These are phyloP conservation scores for Climacium dendroides DNA, from an alignment of 225 moss, liverwort and hornwort genomes.

Conservation along the genomic window DNA sequence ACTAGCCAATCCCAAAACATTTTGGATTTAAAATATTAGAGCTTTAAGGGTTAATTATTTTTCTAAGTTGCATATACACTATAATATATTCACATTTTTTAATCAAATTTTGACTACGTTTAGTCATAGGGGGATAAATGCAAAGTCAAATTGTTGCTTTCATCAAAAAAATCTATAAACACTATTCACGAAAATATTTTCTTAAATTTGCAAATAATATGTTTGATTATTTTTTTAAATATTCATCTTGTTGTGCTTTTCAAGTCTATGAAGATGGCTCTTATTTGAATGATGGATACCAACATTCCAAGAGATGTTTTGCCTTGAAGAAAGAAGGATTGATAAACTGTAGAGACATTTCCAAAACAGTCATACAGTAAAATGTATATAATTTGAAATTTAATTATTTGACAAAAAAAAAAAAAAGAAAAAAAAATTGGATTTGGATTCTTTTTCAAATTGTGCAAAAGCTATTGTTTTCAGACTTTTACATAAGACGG, in stretches of 20 bases:
- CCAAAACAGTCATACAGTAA: neutral
- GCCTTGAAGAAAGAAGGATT: no score
- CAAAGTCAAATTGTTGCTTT: neutral
- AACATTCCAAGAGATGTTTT: neutral
- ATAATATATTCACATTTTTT: neutral
- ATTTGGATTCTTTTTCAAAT: no score
- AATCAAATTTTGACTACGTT: neutral
- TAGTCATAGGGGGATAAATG: neutral
- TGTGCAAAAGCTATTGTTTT: neutral
- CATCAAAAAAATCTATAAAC: neutral
- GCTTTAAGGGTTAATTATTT: neutral
- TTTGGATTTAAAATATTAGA: neutral
- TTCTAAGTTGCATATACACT: neutral
- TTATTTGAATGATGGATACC: neutral
- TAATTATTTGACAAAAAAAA: neutral
- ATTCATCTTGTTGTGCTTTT: neutral
- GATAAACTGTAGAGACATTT: neutral
- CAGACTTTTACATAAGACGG: no score
- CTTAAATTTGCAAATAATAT: neutral
- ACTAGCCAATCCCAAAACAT: neutral
- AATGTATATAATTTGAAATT: neutral
- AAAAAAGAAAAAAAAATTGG: accelerated
- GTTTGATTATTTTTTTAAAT: neutral
- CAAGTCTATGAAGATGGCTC: neutral
- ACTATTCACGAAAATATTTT: neutral